Percentiles rank a stretch among this genome's conserved stretches.
These are phyloP conservation scores for Tetrapisispora pingtungensis DNA, from an alignment of 805 yeast genomes.

Conservation along the genomic window DNA sequence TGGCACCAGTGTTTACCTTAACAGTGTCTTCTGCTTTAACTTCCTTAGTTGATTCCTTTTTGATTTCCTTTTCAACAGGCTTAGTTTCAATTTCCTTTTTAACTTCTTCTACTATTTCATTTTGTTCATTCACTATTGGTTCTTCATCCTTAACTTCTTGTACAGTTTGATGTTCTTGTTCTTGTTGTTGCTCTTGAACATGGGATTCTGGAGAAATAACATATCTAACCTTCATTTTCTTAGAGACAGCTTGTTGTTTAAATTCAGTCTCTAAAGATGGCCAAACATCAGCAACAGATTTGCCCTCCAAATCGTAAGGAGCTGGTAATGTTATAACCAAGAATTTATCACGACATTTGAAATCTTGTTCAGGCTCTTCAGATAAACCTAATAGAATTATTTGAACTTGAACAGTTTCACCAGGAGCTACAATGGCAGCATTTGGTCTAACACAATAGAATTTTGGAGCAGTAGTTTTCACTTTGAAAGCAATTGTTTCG, in stretches of 20 bases:
- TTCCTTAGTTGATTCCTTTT: conserved; percentile 3
- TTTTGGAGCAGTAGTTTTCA: conserved; percentile 96
- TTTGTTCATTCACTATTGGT: conserved; percentile 5
- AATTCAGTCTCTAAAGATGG: conserved; percentile 52
- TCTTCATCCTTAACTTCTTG: conserved; percentile 4
- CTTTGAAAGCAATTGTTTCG: conserved; percentile 74
- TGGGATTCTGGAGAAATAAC: conserved; percentile 12
- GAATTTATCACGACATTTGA: conserved; percentile 85
- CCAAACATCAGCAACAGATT: conserved; percentile 64
- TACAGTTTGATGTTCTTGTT: conserved; percentile 12
- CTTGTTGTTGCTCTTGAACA: conserved; percentile 2
- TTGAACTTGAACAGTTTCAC: conserved; percentile 59
- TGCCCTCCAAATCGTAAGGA: conserved; percentile 44
- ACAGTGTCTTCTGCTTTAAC: conserved; percentile 4
- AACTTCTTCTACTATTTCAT: conserved; percentile 8
- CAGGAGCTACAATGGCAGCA: conserved; percentile 72
- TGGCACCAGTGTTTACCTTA: conserved; percentile 9
- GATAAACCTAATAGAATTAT: conserved; percentile 78
- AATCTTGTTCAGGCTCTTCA: conserved; percentile 62
- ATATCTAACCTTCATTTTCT: conserved; percentile 58
- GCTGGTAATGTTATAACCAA: conserved; percentile 80
- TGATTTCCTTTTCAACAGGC: conserved; percentile 3
- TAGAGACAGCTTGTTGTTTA: conserved; percentile 46
- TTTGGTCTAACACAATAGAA: conserved; percentile 94
- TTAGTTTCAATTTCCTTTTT: conserved; percentile 12